Evolutionary conservation across 257 asterid genomes (phyloP).

Genomic region (Solanum etuberosum): DNA sequence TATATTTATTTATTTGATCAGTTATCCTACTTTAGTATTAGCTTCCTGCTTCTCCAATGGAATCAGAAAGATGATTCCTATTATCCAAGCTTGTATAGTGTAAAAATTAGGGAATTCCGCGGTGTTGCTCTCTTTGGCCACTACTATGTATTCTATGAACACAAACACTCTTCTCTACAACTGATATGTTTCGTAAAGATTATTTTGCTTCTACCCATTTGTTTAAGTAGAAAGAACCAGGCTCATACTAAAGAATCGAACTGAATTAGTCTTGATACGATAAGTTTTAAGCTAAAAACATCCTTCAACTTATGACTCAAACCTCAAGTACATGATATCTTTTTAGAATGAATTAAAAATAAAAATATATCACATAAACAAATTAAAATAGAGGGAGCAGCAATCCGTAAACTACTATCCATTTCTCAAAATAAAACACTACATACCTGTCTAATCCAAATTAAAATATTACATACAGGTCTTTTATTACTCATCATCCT

Average conservation of each 20-base stretch:
- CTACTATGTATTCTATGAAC: background rate
- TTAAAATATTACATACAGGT: background rate
- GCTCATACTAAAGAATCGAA: background rate
- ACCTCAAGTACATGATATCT: too few species aligned
- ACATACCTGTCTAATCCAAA: background rate
- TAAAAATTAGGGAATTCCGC: background rate
- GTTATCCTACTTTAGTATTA: background rate
- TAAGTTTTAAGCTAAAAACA: too few species aligned
- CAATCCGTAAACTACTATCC: background rate
- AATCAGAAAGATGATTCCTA: background rate
- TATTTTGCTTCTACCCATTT: too few species aligned
- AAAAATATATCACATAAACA: background rate
- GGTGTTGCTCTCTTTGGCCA: background rate
- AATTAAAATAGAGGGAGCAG: background rate
- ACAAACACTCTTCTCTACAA: background rate
- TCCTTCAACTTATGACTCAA: too few species aligned
- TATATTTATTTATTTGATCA: background rate
- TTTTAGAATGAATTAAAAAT: background rate
- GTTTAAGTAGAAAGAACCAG: background rate
- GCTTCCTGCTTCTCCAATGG: background rate
- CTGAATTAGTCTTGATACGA: background rate
- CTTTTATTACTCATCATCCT: background rate
- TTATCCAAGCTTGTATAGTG: background rate
- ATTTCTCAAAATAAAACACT: background rate
- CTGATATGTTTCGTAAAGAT: background rate